phyloP scores from a whole-genome alignment of 2,329 filamentous ascomycete genomes.

The Bipolaris victoriae region DNA sequence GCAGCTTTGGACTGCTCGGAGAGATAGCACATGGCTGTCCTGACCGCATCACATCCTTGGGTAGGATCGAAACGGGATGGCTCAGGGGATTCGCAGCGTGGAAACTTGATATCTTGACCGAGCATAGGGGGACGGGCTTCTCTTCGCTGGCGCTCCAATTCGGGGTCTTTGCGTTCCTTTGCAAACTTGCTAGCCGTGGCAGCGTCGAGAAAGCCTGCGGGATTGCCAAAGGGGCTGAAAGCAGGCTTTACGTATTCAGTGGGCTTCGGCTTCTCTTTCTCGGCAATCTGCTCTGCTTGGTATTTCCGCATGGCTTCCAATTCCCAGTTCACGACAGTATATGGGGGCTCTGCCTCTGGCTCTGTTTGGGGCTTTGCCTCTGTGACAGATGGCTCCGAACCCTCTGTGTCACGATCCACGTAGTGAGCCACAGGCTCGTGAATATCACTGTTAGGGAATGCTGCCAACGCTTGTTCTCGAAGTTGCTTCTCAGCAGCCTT shows the following conservation, averaged over 20 bases:
- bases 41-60: slow-evolving; percentile 61
- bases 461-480: slow-evolving; percentile 75
- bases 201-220: slow-evolving; percentile 38
- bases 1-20: slow-evolving; percentile 56
- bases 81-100: slow-evolving; percentile 81
- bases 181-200: slow-evolving; percentile 35
- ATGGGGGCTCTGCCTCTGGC: slow-evolving; percentile 68
- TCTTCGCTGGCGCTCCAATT: slow-evolving; percentile 63
- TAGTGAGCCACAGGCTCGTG: slow-evolving; percentile 76
- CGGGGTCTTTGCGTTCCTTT: slow-evolving; percentile 46
- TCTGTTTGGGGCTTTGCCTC: slow-evolving; percentile 55
- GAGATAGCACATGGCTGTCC: slow-evolving; percentile 57
- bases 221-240: slow-evolving; percentile 49
- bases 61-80: slow-evolving; percentile 83
- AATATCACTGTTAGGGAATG: slow-evolving; percentile 73
- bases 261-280: slow-evolving; percentile 30
- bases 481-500: slow-evolving; percentile 81
- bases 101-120: slow-evolving; percentile 79
- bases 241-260: slow-evolving; percentile 26
- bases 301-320: slow-evolving; percentile 81
- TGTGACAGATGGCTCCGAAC: slow-evolving; percentile 34
- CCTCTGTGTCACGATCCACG: slow-evolving; percentile 64
- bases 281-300: slow-evolving; percentile 64
- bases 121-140: slow-evolving; percentile 81
- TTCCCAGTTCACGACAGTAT: slow-evolving; percentile 72